Percentiles rank a stretch among this genome's conserved stretches.
phyloP scores from a whole-genome alignment of 2,329 filamentous ascomycete genomes.

The Neofusicoccum sp. region DNA sequence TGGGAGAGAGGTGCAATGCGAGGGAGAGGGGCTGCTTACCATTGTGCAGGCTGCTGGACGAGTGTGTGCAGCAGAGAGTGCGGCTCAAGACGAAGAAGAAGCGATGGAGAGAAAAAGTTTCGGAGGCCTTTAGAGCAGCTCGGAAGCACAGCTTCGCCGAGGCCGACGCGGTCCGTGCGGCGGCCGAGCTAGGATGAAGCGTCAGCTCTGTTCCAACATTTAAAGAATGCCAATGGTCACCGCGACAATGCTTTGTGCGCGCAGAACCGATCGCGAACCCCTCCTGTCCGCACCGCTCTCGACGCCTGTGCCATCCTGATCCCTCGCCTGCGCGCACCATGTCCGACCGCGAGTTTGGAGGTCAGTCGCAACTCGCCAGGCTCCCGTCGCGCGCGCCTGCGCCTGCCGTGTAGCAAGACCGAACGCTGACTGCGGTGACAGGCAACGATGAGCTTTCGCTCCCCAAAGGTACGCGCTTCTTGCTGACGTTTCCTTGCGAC shows the following conservation, averaged over 20 bases:
- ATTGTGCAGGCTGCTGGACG: neutral
- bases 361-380: constrained; percentile 23
- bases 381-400: neutral
- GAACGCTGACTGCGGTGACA: constrained; percentile 4
- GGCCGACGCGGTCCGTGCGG: neutral
- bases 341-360: constrained; percentile 48
- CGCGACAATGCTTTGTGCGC: constrained; percentile 13
- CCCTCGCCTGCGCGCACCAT: constrained; percentile 28
- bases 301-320: neutral
- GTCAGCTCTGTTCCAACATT: constrained; percentile 20
- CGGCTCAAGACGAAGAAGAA: neutral
- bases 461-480: constrained; percentile 39
- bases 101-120: constrained; percentile 14
- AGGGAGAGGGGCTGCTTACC: neutral
- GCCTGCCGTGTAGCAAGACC: neutral
- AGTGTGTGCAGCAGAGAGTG: neutral
- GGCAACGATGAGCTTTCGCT: constrained; percentile 45
- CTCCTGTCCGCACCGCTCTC: neutral
- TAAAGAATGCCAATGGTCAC: constrained; percentile 18
- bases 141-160: constrained; percentile 10
- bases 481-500: neutral
- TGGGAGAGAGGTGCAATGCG: constrained; percentile 29
- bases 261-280: constrained; percentile 9
- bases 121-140: neutral
- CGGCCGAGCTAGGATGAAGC: constrained; percentile 10